Evolutionary conservation across 192 early-diverging fungal genomes (phyloP), one percentile per base, ranked within the genome.

Genomic region (Podila horticola): DNA sequence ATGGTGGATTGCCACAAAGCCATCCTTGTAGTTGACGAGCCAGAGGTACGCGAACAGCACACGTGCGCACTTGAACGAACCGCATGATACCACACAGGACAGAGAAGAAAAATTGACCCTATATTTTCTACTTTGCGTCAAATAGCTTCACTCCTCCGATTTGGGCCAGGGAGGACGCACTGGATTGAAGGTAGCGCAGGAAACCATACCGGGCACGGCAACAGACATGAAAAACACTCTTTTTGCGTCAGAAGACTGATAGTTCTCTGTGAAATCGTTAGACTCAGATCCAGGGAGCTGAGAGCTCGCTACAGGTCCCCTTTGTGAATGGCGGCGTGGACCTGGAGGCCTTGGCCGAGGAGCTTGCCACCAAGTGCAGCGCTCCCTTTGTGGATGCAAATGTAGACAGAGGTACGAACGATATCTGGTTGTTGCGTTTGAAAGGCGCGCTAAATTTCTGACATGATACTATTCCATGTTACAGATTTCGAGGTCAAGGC

Each of bases 1-100:
- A 66, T 81, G 8, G 71, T 59, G 12, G 77, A 81, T 45, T 81
- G 77, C 33, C 62, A 69, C 67, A 81, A 73, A 38, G 77, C 71
- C 19, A 81, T 81, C 58, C 50, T 81, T n/a, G 71, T 81, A 28
- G 62, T 81, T 8, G 77, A 81, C 49, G 77, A 81, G 51, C 66
- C 67, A 17, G 67, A 73, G 77, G 77, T 81, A 69, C 8, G 19
- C 26, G 34, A 36, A 26, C 52, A 55, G n/a, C 22, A 55, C 52
- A 55, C 52, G 52, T 55, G 52, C 52, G 20, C 41, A 17, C 15
- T 41, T 45, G 41, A 45, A 45, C 41, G 41, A 45, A 45, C 52
- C 52, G 20, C 52, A 55, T 55, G 52, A 55, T 55, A 55, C 2
- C 20, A n/a, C 22, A 55, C 8, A 55, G 24, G 2, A 26, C 52